These are phyloP conservation scores for Miscanthus lutarioriparius DNA, from an alignment of 176 grass and related monocot genomes.

Conservation along the genomic window DNA sequence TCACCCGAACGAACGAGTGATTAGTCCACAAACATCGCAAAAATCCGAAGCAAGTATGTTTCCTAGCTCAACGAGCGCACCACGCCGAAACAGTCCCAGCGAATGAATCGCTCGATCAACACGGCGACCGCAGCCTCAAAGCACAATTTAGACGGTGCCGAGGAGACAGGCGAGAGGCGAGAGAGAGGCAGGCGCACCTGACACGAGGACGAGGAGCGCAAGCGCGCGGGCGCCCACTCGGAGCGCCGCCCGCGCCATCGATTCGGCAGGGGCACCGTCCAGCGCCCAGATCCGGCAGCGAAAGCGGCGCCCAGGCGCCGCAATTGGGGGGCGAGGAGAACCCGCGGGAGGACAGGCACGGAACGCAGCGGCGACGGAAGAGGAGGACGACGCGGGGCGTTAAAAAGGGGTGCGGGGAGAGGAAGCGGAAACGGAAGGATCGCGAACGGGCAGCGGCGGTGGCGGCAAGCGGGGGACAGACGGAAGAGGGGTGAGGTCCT, in stretches of 20 bases:
- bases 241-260: constrained; percentile 40
- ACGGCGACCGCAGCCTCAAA: neutral
- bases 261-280: neutral
- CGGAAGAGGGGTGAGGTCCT: constrained; percentile 7
- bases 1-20: neutral
- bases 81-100: neutral
- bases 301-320: neutral
- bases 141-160: neutral
- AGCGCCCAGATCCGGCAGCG: neutral
- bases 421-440: constrained; percentile 3
- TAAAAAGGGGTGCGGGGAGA: neutral
- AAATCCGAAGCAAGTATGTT: neutral
- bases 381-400: neutral
- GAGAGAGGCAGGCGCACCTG: neutral
- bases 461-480: constrained; percentile 1
- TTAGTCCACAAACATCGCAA: neutral
- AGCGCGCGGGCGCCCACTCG: constrained; percentile 1
- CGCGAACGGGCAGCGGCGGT: neutral
- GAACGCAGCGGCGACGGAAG: neutral
- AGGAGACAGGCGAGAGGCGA: neutral
- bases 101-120: neutral
- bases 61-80: neutral
- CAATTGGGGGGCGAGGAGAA: neutral
- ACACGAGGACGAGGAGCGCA: constrained; percentile 25
- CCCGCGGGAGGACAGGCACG: neutral